These are phyloP conservation scores for Clohesyomyces aquaticus DNA, from an alignment of 495 filamentous ascomycete genomes.

Conservation along the genomic window DNA sequence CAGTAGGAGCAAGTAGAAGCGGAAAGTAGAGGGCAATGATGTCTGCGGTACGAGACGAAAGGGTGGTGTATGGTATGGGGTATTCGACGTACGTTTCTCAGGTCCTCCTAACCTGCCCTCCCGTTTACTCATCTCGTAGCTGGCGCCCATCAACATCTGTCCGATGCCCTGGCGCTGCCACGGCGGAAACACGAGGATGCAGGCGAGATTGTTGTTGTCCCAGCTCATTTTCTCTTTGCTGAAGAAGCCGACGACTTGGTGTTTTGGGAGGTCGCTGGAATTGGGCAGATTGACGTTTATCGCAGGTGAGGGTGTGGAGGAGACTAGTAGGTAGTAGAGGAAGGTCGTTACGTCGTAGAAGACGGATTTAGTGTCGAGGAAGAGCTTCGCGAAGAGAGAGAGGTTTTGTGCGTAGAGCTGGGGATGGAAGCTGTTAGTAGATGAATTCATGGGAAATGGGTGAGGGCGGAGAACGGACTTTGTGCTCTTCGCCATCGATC, in stretches of 20 bases:
- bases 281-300: slow-evolving; percentile 5
- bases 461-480: slow-evolving; percentile 51
- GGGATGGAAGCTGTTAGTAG: background rate
- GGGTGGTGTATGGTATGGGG: background rate
- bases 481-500: slow-evolving; percentile 84
- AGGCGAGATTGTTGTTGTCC: slow-evolving; percentile 98
- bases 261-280: slow-evolving; percentile 3
- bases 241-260: slow-evolving; percentile 88
- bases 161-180: slow-evolving; percentile 91
- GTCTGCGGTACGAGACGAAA: background rate
- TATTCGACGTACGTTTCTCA: slow-evolving; percentile 65
- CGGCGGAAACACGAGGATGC: slow-evolving; percentile 93
- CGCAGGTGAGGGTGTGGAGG: slow-evolving; percentile 55
- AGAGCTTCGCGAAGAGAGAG: slow-evolving; percentile 95
- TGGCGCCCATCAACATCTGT: slow-evolving; percentile 86
- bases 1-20: background rate
- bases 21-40: background rate
- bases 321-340: slow-evolving; percentile 87
- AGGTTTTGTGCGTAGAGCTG: slow-evolving; percentile 90
- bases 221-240: slow-evolving; percentile 98
- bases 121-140: slow-evolving; percentile 86
- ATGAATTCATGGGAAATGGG: background rate
- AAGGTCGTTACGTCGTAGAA: slow-evolving; percentile 97
- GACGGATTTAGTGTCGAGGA: slow-evolving; percentile 96
- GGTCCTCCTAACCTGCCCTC: slow-evolving; percentile 88